phyloP scores from a whole-genome alignment of 768 basidiomycete genomes.

The Tylopilus subfusipes region DNA sequence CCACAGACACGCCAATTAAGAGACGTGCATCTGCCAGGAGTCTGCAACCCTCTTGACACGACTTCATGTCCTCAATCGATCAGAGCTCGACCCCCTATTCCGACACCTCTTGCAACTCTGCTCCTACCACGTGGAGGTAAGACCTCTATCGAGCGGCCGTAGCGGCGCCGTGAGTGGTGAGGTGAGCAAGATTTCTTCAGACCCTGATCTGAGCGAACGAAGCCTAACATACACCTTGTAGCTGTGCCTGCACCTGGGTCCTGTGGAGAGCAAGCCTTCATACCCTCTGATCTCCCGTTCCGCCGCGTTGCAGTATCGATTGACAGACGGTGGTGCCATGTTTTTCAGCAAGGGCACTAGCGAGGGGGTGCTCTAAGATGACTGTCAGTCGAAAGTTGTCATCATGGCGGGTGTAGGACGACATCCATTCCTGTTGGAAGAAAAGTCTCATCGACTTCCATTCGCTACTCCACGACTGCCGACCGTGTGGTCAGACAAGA shows the following conservation, averaged over 20 bases:
- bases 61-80: constrained; percentile 54
- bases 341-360: constrained; percentile 77
- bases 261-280: constrained; percentile 32
- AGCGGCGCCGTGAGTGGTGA: constrained; percentile 80
- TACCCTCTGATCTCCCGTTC: constrained; percentile 46
- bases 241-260: constrained; percentile 63
- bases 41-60: constrained; percentile 57
- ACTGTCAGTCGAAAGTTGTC: neutral
- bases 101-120: constrained; percentile 57
- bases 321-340: constrained; percentile 59
- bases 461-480: neutral
- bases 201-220: neutral
- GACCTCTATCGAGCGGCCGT: constrained; percentile 66
- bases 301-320: constrained; percentile 63
- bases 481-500: neutral
- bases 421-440: neutral
- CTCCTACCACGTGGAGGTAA: constrained; percentile 68
- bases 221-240: constrained; percentile 22
- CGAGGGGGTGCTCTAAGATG: constrained; percentile 52
- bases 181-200: constrained; percentile 35
- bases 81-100: constrained; percentile 59
- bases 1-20: neutral
- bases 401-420: neutral
- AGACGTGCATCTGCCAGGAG: constrained; percentile 33
- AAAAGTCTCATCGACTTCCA: neutral